Base-by-base conservation (phyloP, 2,329 filamentous ascomycete genomes). In the Exophiala calicioides region DNA sequence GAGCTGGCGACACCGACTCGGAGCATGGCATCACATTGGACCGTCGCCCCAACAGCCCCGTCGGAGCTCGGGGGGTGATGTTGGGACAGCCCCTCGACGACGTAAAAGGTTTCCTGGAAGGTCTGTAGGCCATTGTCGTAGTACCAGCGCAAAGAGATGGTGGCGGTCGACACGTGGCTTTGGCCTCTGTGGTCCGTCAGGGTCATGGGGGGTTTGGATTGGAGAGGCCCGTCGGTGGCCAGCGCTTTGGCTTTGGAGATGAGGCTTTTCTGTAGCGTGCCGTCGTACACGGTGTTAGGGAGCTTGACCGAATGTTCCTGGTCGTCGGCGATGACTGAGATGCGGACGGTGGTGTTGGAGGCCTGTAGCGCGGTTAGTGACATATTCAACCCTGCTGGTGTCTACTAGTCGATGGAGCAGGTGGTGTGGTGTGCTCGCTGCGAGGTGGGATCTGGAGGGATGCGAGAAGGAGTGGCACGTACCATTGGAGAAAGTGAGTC, bases 111-210 rank as follows among this genome's bases (percentile, higher is more conserved):
- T 35, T 56, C 53, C 5, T 44, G 38, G 23, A 53, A 56, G 1
- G 53, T 50, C 36, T 56, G 50, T 4, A 52, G 36, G 6, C 53
- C 53, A 13, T 39, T 33, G 9, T 53, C 53, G 24, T 56, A 56
- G 37, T 50, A 50, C 49, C 53, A 56, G 24, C 53, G 53, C 13
- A 56, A 41, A 5, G 47, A 44, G 20, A 56, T 46, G n/a, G 39
- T 46, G 6, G 50, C 40, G 21, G 27, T 44, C 8, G 49, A 47
- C 6, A 27, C 48, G 27, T 52, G 35, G 3, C 24, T 44, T 7
- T 21, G 33, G 15, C 52, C 52, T 5, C 10, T n/a, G 16, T 50
- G 40, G 29, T 55, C 48, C n/a, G 27, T 45, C 13, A 52, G n/a
- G n/a, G 31, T 45, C n/a, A 31, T 44, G 12, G 43, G 31, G 5